Conservation (phyloP, 2,329 filamentous ascomycete genomes). For the Neospermospora avenae region DNA sequence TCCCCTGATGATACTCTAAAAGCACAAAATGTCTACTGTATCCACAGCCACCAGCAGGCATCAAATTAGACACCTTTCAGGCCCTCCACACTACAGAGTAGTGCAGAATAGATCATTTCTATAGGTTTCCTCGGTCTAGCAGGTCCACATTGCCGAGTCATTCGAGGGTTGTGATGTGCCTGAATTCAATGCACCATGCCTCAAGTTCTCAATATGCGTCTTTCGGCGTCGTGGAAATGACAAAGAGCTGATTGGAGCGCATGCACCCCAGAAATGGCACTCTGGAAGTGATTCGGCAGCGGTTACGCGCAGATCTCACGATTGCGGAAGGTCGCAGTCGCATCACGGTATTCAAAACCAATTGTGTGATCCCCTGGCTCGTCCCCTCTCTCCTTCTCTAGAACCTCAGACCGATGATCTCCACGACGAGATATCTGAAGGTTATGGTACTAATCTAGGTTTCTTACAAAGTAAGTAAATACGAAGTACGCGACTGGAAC, state of each 20-base stretch:
- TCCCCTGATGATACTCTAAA: no score
- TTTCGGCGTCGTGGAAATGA: neutral
- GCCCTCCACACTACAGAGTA: no score
- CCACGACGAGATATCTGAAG: no score
- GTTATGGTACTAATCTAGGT: no score
- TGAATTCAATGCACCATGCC: neutral
- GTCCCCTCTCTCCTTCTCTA: neutral
- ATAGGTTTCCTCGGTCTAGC: neutral
- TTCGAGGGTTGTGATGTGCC: neutral
- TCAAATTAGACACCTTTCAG: neutral
- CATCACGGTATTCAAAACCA: neutral
- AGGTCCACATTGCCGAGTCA: conserved; percentile 1
- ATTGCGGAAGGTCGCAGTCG: neutral
- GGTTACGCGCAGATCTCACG: neutral
- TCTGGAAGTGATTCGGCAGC: neutral
- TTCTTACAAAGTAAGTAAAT: no score
- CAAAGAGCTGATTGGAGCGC: neutral
- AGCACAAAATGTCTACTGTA: neutral
- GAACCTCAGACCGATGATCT: neutral
- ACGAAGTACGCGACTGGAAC: neutral
- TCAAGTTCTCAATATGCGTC: no score
- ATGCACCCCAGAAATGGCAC: neutral
- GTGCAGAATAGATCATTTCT: neutral
- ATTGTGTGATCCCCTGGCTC: neutral
- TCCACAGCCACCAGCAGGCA: neutral